Conservation (phyloP, 345 rosid genomes). For the Isatis tinctoria region DNA sequence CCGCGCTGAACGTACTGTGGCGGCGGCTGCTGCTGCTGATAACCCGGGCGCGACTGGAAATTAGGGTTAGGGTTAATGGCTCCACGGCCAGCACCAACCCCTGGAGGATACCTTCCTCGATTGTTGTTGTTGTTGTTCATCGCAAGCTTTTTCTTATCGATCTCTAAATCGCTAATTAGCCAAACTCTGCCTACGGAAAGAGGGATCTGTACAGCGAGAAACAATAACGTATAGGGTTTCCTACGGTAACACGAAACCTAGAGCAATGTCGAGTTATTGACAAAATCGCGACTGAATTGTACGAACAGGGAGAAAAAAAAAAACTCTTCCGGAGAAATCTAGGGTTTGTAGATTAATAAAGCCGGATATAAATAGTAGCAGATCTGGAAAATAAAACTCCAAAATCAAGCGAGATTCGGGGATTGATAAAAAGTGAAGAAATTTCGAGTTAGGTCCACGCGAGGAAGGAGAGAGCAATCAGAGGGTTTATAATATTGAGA, state of each 20-base stretch:
- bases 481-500: background rate
- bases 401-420: constrained; percentile 4
- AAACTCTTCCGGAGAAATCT: constrained; percentile 22
- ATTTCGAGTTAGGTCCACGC: constrained; percentile 14
- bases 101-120: constrained; percentile 71
- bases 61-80: constrained; percentile 45
- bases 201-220: constrained; percentile 19
- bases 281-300: background rate
- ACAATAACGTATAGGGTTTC: constrained; percentile 14
- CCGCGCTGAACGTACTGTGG: constrained; percentile 67
- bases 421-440: background rate
- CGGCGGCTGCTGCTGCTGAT: constrained; percentile 37
- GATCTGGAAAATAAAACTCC: constrained; percentile 9
- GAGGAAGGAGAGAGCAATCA: constrained; percentile 5
- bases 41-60: constrained; percentile 38
- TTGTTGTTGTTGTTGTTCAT: constrained; percentile 42
- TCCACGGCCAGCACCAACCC: constrained; percentile 51
- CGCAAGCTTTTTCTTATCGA: constrained; percentile 17
- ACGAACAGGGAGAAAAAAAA: background rate
- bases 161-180: constrained; percentile 8
- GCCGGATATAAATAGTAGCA: background rate
- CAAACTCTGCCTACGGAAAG: constrained; percentile 18
- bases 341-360: constrained; percentile 6
- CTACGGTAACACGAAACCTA: constrained; percentile 9
- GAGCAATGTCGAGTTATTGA: background rate